Conservation (phyloP, 306 rosid species). For the Quercus variabilis region DNA sequence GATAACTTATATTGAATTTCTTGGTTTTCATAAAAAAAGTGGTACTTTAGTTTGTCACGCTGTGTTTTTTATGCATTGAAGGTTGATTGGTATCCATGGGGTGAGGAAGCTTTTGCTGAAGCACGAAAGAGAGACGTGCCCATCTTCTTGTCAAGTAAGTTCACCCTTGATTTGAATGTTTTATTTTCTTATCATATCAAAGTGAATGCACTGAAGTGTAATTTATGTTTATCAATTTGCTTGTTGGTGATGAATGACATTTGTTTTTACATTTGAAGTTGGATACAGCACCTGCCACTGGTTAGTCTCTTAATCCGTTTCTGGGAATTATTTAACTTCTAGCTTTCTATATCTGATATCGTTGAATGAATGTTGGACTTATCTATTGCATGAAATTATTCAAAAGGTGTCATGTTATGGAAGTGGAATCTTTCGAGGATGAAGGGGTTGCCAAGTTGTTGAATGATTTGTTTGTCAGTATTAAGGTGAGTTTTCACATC, state of each 20-base stretch:
- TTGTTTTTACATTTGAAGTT: conserved; percentile 46
- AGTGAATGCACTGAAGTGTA: conserved; percentile 7
- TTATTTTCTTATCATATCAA: neutral
- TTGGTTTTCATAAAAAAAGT: neutral
- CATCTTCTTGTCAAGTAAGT: conserved; percentile 86
- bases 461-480: conserved; percentile 88
- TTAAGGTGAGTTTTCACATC: conserved; percentile 53
- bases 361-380: neutral
- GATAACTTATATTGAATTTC: conserved; percentile 3
- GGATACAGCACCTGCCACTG: conserved; percentile 99
- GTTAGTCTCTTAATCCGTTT: conserved; percentile 37
- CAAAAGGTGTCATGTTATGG: conserved; percentile 97
- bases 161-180: neutral
- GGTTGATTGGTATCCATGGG: conserved; percentile 99
- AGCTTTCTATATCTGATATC: neutral
- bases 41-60: neutral
- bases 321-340: neutral
- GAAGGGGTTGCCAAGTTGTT: conserved; percentile 70
- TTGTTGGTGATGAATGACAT: conserved; percentile 21
- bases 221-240: conserved; percentile 22
- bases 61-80: conserved; percentile 8
- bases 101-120: conserved; percentile 88
- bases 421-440: conserved; percentile 92
- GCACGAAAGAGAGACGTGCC: conserved; percentile 77
- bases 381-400: conserved; percentile 20